Base-by-base conservation (phyloP, 2,329 filamentous ascomycete genomes). In the Lachnellula cervina region DNA sequence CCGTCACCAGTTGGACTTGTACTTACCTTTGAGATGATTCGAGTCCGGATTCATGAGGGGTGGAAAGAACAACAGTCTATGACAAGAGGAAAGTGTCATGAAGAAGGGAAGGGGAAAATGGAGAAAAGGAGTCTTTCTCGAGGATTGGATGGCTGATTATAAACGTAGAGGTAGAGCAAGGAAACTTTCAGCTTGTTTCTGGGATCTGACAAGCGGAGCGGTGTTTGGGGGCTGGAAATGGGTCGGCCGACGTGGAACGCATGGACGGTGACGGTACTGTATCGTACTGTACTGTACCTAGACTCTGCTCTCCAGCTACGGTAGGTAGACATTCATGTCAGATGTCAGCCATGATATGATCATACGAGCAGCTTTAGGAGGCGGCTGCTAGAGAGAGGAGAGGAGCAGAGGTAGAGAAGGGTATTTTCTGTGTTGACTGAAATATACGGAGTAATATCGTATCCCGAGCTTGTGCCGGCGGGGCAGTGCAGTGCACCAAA, bases 21-120 rank as follows among this genome's bases (percentile, higher is more conserved):
- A 32, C 49, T 49, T 38, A 50, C 48, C 54, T 45, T 55, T 34
- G 46, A 49, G 49, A 13, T 34, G 43, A 50, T 55, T 54, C 17
- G 34, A 49, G 35, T 28, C 44, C 40, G 49, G 23, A 53, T 19
- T 50, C 49, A 61, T 55, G 38, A 49, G 45, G 50, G 23, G 37
- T 51, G 37, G 28, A 50, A 48, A 16, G 37, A 34, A 35, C 11
- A 44, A 28, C 25, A 38, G 43, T 11, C 23, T 5, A 9, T 13
- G 38, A 17, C 11, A 5, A 5, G 44, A 48, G n/a, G 42, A 51
- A 17, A 45, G 44, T 21, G 44, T 11, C 25, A 28, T 43, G 19
- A 37, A 40, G 35, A 45, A 35, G 25, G 44, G 49, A n/a, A n/a
- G n/a, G n/a, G n/a, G n/a, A n/a, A n/a, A n/a, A n/a, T n/a, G n/a